These are phyloP conservation scores for Boletus sp. DNA, from an alignment of 1,284 basidiomycete genomes.

Conservation along the genomic window DNA sequence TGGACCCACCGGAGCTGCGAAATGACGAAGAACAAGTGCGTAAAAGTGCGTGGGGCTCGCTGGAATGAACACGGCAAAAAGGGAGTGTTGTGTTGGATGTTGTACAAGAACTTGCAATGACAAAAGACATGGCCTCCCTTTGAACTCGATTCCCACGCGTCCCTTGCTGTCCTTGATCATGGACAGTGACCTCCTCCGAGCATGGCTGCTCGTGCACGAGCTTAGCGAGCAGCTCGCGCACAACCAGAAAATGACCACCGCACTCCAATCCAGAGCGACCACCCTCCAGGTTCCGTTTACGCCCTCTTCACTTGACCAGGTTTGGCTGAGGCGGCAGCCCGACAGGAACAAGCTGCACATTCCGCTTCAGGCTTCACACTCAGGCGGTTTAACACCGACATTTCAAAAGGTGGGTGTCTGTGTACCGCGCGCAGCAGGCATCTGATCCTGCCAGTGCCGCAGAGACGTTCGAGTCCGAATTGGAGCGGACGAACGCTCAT, in stretches of 20 bases:
- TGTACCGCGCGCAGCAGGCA: slow-evolving; percentile 2
- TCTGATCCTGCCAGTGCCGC: slow-evolving; percentile 18
- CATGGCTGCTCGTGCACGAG: slow-evolving; percentile 82
- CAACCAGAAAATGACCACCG: slow-evolving; percentile 79
- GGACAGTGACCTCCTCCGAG: slow-evolving; percentile 74
- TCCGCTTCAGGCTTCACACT: slow-evolving; percentile 81
- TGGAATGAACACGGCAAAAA: slow-evolving; percentile 11
- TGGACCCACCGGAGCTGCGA: slow-evolving; percentile 16
- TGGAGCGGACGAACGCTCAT: slow-evolving; percentile 89
- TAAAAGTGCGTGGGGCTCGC: slow-evolving; percentile 16
- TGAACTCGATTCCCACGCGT: slow-evolving; percentile 26
- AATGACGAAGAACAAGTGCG: slow-evolving; percentile 13
- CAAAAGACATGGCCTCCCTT: neutral
- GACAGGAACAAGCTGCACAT: slow-evolving; percentile 80
- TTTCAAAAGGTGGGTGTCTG: slow-evolving; percentile 71
- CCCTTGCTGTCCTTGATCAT: slow-evolving; percentile 39
- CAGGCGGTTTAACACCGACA: slow-evolving; percentile 91
- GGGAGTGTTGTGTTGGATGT: slow-evolving; percentile 36
- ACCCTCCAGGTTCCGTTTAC: slow-evolving; percentile 77
- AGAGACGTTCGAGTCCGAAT: slow-evolving; percentile 94
- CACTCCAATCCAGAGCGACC: slow-evolving; percentile 75
- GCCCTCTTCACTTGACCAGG: slow-evolving; percentile 7
- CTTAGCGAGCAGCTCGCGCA: slow-evolving; percentile 85
- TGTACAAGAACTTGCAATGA: slow-evolving; percentile 23
- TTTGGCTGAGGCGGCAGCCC: slow-evolving; percentile 8